phyloP scores from a whole-genome alignment of 495 filamentous ascomycete genomes.

The Parmelia sp. region DNA sequence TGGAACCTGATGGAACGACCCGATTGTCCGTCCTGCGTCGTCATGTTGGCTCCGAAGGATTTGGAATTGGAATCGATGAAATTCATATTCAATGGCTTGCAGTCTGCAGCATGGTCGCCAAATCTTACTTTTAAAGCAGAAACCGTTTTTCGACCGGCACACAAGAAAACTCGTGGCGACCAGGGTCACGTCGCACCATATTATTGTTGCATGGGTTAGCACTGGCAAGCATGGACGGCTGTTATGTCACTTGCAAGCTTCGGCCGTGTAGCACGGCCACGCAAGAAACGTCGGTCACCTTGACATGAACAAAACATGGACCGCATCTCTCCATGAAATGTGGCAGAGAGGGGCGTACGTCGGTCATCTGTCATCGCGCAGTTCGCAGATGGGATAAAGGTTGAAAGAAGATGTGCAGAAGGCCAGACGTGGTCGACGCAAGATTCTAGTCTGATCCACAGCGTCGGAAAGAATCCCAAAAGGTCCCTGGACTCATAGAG shows the following conservation, averaged over 20 bases:
- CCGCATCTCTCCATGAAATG: too few species aligned
- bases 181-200: neutral
- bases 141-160: neutral
- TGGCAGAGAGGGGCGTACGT: neutral
- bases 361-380: neutral
- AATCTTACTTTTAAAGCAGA: neutral
- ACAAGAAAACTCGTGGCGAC: conserved; percentile 1
- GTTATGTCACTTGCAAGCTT: neutral
- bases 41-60: neutral
- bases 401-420: neutral
- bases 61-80: neutral
- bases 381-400: neutral
- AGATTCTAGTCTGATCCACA: neutral
- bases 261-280: neutral
- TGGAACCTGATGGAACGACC: too few species aligned
- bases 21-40: neutral
- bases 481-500: too few species aligned
- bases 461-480: neutral
- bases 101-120: neutral
- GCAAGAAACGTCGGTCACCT: neutral
- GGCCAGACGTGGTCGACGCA: conserved; percentile 1
- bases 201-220: neutral
- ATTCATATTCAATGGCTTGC: neutral
- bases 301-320: neutral
- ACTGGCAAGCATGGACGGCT: neutral